These are phyloP conservation scores for Aspergillus floridensis DNA, from an alignment of 2,329 filamentous ascomycete genomes.

Conservation along the genomic window DNA sequence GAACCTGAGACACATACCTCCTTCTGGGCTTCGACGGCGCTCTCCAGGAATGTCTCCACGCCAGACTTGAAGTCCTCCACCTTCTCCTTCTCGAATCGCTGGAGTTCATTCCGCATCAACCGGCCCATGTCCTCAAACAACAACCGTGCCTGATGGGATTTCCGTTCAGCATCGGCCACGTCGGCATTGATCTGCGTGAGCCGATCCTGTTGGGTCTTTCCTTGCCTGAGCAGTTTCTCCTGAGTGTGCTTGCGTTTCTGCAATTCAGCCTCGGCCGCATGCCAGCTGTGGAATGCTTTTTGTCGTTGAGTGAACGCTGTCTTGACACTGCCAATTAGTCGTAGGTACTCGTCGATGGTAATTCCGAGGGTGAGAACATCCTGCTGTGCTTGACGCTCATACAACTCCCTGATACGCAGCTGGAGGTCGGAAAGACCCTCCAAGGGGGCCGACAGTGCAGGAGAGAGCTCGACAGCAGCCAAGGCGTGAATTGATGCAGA, in stretches of 20 bases:
- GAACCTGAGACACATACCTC: conserved; percentile 62
- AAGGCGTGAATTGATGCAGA: conserved; percentile 89
- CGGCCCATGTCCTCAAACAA: conserved; percentile 97
- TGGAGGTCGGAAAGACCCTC: conserved; percentile 92
- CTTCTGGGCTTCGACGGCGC: conserved; percentile 96
- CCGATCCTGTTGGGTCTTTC: conserved; percentile 92
- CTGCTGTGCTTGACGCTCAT: conserved; percentile 94
- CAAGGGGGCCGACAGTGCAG: conserved; percentile 79
- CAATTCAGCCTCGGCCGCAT: conserved; percentile 82
- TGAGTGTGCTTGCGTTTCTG: conserved; percentile 85
- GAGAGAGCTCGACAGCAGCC: conserved; percentile 87
- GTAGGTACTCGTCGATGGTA: conserved; percentile 97
- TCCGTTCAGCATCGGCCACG: conserved; percentile 90
- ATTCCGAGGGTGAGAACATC: conserved; percentile 95
- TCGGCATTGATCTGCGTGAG: conserved; percentile 89
- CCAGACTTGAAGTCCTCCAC: conserved; percentile 99
- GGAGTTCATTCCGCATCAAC: conserved; percentile 84
- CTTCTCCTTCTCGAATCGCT: conserved; percentile 94
- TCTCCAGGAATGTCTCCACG: conserved; percentile 95
- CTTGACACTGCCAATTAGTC: conserved; percentile 92
- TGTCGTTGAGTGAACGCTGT: conserved; percentile 88
- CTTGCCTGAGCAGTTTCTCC: conserved; percentile 92
- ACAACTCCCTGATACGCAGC: conserved; percentile 88
- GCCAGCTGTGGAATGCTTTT: conserved; percentile 94
- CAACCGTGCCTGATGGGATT: conserved; percentile 82